Conservation (phyloP, 2,329 filamentous ascomycete genomes). For the Chaetomiaceae sp. region DNA sequence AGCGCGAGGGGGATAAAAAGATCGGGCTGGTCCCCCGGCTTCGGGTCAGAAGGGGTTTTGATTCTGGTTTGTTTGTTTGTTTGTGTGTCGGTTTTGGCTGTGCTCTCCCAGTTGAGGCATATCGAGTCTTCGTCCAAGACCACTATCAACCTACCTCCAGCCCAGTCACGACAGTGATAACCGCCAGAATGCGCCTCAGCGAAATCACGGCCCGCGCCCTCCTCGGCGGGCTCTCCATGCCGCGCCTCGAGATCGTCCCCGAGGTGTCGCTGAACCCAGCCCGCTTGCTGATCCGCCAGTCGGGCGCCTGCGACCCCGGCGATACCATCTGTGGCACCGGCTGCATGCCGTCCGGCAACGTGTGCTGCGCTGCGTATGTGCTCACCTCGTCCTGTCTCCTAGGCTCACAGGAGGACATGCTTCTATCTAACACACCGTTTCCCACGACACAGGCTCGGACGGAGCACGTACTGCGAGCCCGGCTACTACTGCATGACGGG, state of each 20-base stretch:
- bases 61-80: too few relatives aligned
- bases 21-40: too few relatives aligned
- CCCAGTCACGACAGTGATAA: too few relatives aligned
- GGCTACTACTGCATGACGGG: conserved; percentile 6
- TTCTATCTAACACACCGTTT: too few relatives aligned
- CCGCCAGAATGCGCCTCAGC: conserved; percentile 9
- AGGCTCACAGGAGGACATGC: neutral
- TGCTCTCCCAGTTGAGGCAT: too few relatives aligned
- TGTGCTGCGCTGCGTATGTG: conserved; percentile 5
- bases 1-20: too few relatives aligned
- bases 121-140: too few relatives aligned
- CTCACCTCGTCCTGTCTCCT: too few relatives aligned
- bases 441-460: neutral
- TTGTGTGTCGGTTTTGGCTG: too few relatives aligned
- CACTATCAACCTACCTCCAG: too few relatives aligned
- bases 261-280: conserved; percentile 7
- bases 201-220: conserved; percentile 9
- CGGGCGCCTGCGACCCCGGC: neutral
- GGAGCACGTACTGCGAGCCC: neutral
- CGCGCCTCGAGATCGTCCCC: neutral
- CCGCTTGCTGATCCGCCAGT: conserved; percentile 2
- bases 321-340: neutral
- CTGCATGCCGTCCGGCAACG: neutral
- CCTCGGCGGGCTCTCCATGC: conserved; percentile 6
- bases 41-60: too few relatives aligned